phyloP scores from a whole-genome alignment of 2,329 filamentous ascomycete genomes.

The Sclerotinia sclerotiorum region DNA sequence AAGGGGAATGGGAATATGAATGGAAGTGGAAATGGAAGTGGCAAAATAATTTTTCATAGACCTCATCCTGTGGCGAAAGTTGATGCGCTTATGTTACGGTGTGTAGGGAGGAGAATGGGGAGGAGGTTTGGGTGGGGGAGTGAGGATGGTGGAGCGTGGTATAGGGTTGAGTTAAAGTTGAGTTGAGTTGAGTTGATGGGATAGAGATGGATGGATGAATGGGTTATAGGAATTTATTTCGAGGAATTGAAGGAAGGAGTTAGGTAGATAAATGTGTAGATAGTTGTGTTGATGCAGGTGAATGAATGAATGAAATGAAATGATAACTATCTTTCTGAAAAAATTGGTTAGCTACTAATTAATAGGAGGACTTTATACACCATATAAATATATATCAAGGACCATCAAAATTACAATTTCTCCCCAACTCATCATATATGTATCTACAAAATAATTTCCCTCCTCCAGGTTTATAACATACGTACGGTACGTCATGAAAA shows the following conservation, averaged over 20 bases:
- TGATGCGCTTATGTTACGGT: slow-evolving; percentile 22
- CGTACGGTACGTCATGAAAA: not conserved
- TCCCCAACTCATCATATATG: not conserved
- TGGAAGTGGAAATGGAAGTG: not conserved
- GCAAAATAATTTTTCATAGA: slow-evolving; percentile 26
- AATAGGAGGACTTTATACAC: too few species aligned
- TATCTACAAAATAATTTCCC: not conserved
- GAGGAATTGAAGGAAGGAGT: too few species aligned
- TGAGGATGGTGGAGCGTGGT: not conserved
- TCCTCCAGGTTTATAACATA: not conserved
- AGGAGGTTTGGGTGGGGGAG: slow-evolving; percentile 27
- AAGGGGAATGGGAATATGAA: not conserved
- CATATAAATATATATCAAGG: not conserved
- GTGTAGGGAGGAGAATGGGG: slow-evolving; percentile 24
- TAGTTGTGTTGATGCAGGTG: too few species aligned
- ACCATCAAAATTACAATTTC: not conserved
- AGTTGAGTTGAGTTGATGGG: too few species aligned
- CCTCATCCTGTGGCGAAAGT: slow-evolving; percentile 25
- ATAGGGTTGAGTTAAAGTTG: not conserved
- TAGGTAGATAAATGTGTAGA: too few species aligned
- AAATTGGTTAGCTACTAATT: too few species aligned
- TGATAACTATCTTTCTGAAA: too few species aligned
- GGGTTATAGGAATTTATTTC: too few species aligned
- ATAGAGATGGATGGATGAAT: not conserved
- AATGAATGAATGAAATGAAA: too few species aligned